Evolutionary conservation across 495 filamentous ascomycete genomes (phyloP), one percentile per base, ranked within the genome.

Genomic region (Pyronema omphalodes): DNA sequence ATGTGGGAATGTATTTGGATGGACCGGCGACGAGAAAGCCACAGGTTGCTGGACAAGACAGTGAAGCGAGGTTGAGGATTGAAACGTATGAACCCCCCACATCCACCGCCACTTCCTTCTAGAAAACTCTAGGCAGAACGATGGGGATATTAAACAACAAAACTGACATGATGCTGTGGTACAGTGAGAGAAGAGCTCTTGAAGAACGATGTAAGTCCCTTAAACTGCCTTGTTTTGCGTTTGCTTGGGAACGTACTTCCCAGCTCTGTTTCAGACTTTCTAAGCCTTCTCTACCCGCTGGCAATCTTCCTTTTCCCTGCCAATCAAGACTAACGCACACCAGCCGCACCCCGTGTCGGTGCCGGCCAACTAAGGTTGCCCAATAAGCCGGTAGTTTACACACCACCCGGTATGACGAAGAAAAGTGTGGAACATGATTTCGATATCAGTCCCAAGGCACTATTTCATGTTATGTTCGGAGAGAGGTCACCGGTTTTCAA

Each of bases 401-500:
- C 83, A 45, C 91, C 91, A 0, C 75, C 80, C 51, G 84, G 80
- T 35, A 86, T 93, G 74, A 78, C 83, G 52, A 69, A 69, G 53
- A 71, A 74, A 54, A 70, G 73, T 23, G 74, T 83, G 1, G 86
- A 94, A 64, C 79, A 82, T 55, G 72, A 82, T 44, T 88, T 93
- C 59, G 82, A 91, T 54, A 75, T 96, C 50, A 89, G 83, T 57
- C 78, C 91, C 12, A 95, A 96, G 66, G 86, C 88, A 1, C 74
- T 94, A 35, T 96, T 95, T 67, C 91, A 96, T 62, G 82, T 95
- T 8, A 74, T 98, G 52, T 96, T 95, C 61, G 91, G 91, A 33
- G 91, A 98, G 65, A 93, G 85, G 67, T 89, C 84, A 69, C 82
- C 86, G 41, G 80, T 98, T 36, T 96, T 93, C 74, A 88, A 93